Evolutionary conservation across 495 filamentous ascomycete species (phyloP).

Genomic region (Xylaria acuta): DNA sequence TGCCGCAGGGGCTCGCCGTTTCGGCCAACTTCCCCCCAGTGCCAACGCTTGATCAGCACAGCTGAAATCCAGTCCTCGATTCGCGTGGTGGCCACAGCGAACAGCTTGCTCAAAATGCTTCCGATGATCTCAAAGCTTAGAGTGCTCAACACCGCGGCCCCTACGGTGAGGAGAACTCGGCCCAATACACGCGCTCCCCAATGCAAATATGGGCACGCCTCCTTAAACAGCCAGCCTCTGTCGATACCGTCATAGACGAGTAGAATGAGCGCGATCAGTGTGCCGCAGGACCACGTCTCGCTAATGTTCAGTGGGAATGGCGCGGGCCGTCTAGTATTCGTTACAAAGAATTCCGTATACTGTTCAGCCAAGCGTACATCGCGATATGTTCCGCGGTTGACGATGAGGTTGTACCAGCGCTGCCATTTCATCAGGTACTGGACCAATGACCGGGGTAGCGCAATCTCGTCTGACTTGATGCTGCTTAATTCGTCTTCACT

Average conservation of each 20-base stretch:
- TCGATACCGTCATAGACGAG: slow-evolving; percentile 24
- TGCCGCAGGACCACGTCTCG: slow-evolving; percentile 27
- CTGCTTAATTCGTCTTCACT: neutral
- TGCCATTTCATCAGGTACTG: slow-evolving; percentile 18
- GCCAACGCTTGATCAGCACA: slow-evolving; percentile 14
- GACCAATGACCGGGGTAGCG: neutral
- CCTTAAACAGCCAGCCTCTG: slow-evolving; percentile 21
- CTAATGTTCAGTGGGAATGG: slow-evolving; percentile 34
- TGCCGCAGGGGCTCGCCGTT: slow-evolving; percentile 17
- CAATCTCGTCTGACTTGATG: neutral
- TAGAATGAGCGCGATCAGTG: slow-evolving; percentile 24
- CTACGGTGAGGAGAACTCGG: slow-evolving; percentile 26
- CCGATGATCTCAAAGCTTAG: slow-evolving; percentile 30
- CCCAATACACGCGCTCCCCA: slow-evolving; percentile 28
- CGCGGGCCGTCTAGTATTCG: neutral
- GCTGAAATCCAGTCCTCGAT: slow-evolving; percentile 15
- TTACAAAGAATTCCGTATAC: slow-evolving; percentile 16
- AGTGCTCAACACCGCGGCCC: slow-evolving; percentile 32
- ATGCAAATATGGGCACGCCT: slow-evolving; percentile 10
- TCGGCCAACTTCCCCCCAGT: slow-evolving; percentile 26
- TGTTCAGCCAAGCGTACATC: neutral
- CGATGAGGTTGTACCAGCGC: slow-evolving; percentile 28
- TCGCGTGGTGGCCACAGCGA: neutral
- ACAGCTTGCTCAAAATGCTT: slow-evolving; percentile 1
- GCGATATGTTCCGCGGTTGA: slow-evolving; percentile 25